Conservation (phyloP, 305 asterid species). For the Fraxinus greggii region DNA sequence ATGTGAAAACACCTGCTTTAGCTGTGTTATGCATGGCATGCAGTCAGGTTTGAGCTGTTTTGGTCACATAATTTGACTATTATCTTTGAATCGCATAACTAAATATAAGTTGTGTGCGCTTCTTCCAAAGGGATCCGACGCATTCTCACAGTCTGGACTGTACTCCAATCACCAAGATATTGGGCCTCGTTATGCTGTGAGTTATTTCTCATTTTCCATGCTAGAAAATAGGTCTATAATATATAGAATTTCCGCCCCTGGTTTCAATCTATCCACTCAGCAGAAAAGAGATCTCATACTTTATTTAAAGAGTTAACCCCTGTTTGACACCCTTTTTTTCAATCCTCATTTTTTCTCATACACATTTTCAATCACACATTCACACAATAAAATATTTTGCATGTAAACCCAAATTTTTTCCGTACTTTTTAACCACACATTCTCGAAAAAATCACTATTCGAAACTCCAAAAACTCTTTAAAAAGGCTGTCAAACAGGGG, state of each 20-base stretch:
- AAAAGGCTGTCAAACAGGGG: too few relatives aligned
- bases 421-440: too few relatives aligned
- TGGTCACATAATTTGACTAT: slow-evolving; percentile 7
- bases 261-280: background rate
- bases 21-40: slow-evolving; percentile 98
- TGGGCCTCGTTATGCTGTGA: slow-evolving; percentile 95
- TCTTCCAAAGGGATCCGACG: slow-evolving; percentile 79
- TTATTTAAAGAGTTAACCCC: background rate
- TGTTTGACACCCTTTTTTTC: too few relatives aligned
- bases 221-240: background rate
- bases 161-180: slow-evolving; percentile 99
- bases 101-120: background rate
- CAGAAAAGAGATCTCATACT: background rate
- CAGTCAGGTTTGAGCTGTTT: slow-evolving; percentile 69
- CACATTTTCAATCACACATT: too few relatives aligned
- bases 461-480: too few relatives aligned
- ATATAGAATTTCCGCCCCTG: background rate
- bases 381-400: too few relatives aligned
- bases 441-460: too few relatives aligned
- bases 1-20: slow-evolving; percentile 80
- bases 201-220: slow-evolving; percentile 31
- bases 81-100: slow-evolving; percentile 1
- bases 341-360: too few relatives aligned
- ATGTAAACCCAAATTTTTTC: too few relatives aligned
- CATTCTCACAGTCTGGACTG: slow-evolving; percentile 96